These are phyloP conservation scores for Diaporthe eres DNA, from an alignment of 2,329 filamentous ascomycete genomes.

Conservation along the genomic window DNA sequence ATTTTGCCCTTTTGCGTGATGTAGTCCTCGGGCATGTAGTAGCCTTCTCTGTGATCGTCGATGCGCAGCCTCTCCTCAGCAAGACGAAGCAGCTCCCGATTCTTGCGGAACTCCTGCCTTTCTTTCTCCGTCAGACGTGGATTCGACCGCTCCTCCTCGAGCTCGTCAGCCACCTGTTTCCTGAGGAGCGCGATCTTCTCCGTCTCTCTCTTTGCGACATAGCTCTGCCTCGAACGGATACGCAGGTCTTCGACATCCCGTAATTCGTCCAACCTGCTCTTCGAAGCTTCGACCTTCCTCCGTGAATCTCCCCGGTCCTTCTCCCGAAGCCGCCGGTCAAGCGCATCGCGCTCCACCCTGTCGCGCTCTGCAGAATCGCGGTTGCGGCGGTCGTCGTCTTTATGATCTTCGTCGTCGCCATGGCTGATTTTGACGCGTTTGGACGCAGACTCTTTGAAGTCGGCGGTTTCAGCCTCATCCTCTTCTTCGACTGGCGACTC, in stretches of 20 bases:
- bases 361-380: conserved; percentile 63
- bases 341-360: conserved; percentile 82
- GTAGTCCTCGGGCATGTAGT: conserved; percentile 93
- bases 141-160: conserved; percentile 83
- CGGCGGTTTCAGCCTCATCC: conserved; percentile 64
- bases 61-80: conserved; percentile 89
- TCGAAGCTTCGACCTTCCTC: conserved; percentile 71
- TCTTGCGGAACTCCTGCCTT: conserved; percentile 89
- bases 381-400: conserved; percentile 46
- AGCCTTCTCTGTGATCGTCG: conserved; percentile 93
- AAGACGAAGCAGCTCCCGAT: conserved; percentile 83
- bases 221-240: conserved; percentile 89
- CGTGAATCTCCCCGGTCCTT: conserved; percentile 74
- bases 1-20: conserved; percentile 95
- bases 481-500: conserved; percentile 71
- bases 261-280: conserved; percentile 76
- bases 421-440: conserved; percentile 79
- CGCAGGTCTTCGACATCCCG: conserved; percentile 80
- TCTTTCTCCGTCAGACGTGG: conserved; percentile 82
- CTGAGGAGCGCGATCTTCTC: conserved; percentile 89
- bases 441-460: conserved; percentile 77
- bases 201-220: conserved; percentile 91
- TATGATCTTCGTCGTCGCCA: conserved; percentile 60
- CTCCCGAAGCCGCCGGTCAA: conserved; percentile 80
- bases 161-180: conserved; percentile 91